Base-by-base conservation (phyloP, 192 early-diverging fungal genomes). In the Oehlia diaphana region DNA sequence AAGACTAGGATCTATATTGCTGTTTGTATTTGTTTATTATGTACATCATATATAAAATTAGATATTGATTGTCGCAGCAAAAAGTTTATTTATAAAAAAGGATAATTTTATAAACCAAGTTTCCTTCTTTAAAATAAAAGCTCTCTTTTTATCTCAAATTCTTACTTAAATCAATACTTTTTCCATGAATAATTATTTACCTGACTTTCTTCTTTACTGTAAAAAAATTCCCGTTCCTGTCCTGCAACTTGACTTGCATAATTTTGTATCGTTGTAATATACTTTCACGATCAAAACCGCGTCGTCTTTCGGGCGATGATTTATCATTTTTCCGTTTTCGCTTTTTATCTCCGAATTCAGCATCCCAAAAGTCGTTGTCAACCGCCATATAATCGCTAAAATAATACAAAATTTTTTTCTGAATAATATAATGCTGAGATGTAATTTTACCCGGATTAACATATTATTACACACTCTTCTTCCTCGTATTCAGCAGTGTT, bases 311-410 rank as follows among this genome's bases (percentile, higher is more conserved):
- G 49, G 79, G 67, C 83, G 69, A 77, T 80, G 90, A 71, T 81
- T 88, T 76, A 82, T 89, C 67, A 50, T 81, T 83, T 49, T 89
- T 85, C n/a, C 82, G 79, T 53, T 72, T 63, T 58, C 80, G 77
- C 44, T 83, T 89, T 82, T 76, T 73, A 26, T 49, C 75, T 28
- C 85, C 86, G 77, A 89, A 85, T 79, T 92, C 89, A 65, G 86
- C 86, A 53, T 94, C 93, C 93, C 93, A 95, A 82, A 95, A 93
- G 77, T 92, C 91, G 79, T 97, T 94, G 64, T 96, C 95, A 72
- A 94, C 90, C 12, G 91, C 86, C 50, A 92, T 86, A 76, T 95
- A 93, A 74, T 97, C 94, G 73, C 93, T 92, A 79, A 77, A 64
- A n/a, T 77, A 44, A 16, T 76, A 76, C 53, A 47, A 49, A 76